Base-by-base conservation (phyloP, 192 early-diverging fungal genomes). In the Coemansia furcata region DNA sequence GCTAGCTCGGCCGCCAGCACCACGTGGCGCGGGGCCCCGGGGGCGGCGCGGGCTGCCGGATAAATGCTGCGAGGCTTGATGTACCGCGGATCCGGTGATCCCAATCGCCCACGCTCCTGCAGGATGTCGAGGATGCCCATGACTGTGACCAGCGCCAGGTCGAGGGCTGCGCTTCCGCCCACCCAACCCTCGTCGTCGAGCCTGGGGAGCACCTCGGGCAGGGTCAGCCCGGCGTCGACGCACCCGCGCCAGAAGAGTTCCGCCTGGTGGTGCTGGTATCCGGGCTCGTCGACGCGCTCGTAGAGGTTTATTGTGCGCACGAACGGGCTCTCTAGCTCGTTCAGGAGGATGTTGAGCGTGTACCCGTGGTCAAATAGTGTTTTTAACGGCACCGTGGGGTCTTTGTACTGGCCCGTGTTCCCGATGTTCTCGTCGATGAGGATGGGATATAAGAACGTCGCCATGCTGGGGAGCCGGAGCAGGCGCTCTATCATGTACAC, bases 301-400 rank as follows among this genome's bases (percentile, higher is more conserved):
- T 65, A 65, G 39, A 82, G 63, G 63, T 82, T 63, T 40, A 82
- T 77, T 26, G 80, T 82, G 11, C 71, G 63, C 14, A 82, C 71
- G 69, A 82, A 82, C 30, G 80, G 80, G 60, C 80, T 82, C 55
- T 74, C 80, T 15, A 82, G 35, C 66, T 82, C 75, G 38, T 82
- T 82, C 11, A 82, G 58, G 17, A 82, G 68, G 21, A 82, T 82
- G 60, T 82, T 82, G 40, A 82, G 64, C 26, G 80, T 82, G 65
- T 73, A 74, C 21, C 80, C 80, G 63, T 68, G 80, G 37, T 52
- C 72, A 58, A 82, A 74, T 42, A 82, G 46, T n/a, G 72, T 73
- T 7, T 62, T 61, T 15, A 82, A 61, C 15, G 80, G 80, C 15
- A 29, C 46, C 8, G 60, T 68, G 7, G 80, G 80, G 49, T 77